Evolutionary conservation across 257 asterid species (phyloP), one percentile per base, ranked within the genome.

Genomic region (Petunia axillaris): DNA sequence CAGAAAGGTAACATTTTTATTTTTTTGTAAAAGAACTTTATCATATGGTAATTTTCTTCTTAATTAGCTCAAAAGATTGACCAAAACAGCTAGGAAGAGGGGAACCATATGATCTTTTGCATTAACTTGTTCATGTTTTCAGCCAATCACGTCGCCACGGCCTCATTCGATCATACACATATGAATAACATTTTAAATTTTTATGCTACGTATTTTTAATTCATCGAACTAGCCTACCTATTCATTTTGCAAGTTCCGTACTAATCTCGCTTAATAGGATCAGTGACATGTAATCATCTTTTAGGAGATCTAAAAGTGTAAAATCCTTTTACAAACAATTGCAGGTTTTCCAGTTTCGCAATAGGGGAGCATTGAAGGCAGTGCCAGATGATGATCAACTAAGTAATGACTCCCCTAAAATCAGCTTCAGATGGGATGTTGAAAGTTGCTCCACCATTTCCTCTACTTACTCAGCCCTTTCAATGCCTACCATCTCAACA

Each of bases 361-460:
- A 85, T 74, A 88, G 79, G 79, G 65, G 89, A 48, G 84, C 82
- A 13, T 57, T 90, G 55, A 91, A 91, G 77, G 86, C 88, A 5
- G 89, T 84, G 2, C 87, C 87, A 11, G 95, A 88, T 60, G 90
- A 92, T 6, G 95, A 86, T 71, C 88, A 91, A 78, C 75, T 88
- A 0, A 90, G 93, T 88, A 86, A 83, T 59, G 96, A 94, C 9
- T 94, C 98, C 37, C 97, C 98, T 0, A 94, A 94, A 62, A 92
- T 94, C 53, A 89, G 98, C 81, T 91, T 92, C 16, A 85, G 97
- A 80, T 92, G 97, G 97, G 98, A 92, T 3, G 74, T 88, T 65
- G 95, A 91, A 68, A 94, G 95, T 77, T 89, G 93, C 84, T 90
- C 97, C 52, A 88, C 97, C 3, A 84, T 87, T 37, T 87, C 91